Evolutionary conservation across 75 land plant genomes (phyloP).

Genomic region (Pinus albicaulis): DNA sequence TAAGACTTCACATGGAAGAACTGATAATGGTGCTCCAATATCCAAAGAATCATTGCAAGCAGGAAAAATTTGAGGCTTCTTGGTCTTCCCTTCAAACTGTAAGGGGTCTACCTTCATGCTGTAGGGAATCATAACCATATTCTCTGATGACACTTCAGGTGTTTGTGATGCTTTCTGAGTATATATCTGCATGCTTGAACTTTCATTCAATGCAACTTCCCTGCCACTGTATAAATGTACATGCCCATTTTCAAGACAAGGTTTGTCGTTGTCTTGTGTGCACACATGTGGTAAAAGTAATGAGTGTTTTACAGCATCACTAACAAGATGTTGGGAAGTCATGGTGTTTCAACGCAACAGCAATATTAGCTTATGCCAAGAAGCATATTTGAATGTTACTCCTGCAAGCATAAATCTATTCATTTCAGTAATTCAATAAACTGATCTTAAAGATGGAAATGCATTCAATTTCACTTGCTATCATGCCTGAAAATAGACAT

Average conservation of each 20-base stretch:
- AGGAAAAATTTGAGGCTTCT: background rate
- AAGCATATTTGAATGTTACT: background rate
- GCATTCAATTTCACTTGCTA: background rate
- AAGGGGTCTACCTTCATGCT: background rate
- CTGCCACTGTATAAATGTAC: background rate
- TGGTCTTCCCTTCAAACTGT: background rate
- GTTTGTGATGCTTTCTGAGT: background rate
- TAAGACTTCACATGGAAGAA: constrained; percentile 5
- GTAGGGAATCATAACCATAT: background rate
- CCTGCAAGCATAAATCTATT: constrained; percentile 7
- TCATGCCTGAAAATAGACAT: background rate
- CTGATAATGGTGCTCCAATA: background rate
- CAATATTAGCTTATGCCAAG: constrained; percentile 1
- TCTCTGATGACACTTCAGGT: constrained; percentile 3
- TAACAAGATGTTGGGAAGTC: background rate
- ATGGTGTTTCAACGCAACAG: background rate
- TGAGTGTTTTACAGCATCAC: background rate
- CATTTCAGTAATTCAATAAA: background rate
- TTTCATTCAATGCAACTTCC: background rate
- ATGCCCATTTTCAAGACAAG: background rate
- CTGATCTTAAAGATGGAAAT: background rate
- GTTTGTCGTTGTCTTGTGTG: background rate
- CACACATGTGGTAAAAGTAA: background rate
- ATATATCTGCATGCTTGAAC: background rate
- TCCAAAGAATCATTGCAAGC: background rate